These are phyloP conservation scores for Dactylis glomerata DNA, from an alignment of 176 grass and related monocot species.

Conservation along the genomic window DNA sequence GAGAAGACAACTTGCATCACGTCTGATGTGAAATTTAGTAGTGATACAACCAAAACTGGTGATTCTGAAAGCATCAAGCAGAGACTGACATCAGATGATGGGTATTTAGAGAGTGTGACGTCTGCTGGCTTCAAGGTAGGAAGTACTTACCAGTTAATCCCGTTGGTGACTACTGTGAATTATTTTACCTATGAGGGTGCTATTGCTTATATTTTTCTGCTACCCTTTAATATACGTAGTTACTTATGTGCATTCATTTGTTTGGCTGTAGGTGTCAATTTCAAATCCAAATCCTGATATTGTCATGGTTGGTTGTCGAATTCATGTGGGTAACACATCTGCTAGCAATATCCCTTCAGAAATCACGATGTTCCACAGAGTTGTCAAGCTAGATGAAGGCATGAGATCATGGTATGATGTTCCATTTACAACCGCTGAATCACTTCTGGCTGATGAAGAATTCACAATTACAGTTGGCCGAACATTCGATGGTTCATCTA, in stretches of 20 bases:
- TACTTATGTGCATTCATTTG: slow-evolving; percentile 25
- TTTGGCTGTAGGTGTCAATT: slow-evolving; percentile 67
- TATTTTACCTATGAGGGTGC: slow-evolving; percentile 14
- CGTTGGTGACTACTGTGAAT: background rate
- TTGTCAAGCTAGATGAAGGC: slow-evolving; percentile 84
- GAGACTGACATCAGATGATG: slow-evolving; percentile 82
- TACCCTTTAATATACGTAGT: slow-evolving; percentile 19
- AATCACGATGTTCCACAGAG: slow-evolving; percentile 79
- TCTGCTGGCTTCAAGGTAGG: slow-evolving; percentile 87
- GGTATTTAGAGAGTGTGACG: slow-evolving; percentile 69
- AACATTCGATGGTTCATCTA: slow-evolving; percentile 70
- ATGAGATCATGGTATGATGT: slow-evolving; percentile 95
- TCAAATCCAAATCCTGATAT: slow-evolving; percentile 86
- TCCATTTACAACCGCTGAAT: slow-evolving; percentile 90
- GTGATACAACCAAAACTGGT: slow-evolving; percentile 71
- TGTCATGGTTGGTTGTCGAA: slow-evolving; percentile 90
- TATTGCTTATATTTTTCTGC: slow-evolving; percentile 16
- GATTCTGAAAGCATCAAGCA: slow-evolving; percentile 95
- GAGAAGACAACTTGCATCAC: slow-evolving; percentile 90
- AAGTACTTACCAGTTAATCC: slow-evolving; percentile 16
- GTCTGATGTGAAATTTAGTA: slow-evolving; percentile 72
- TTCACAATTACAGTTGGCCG: slow-evolving; percentile 70
- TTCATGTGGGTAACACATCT: slow-evolving; percentile 92
- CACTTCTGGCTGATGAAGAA: slow-evolving; percentile 91
- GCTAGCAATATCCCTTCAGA: slow-evolving; percentile 84